Conservation (phyloP, 108 stramenopile genomes). For the Pseudonitzschia delicatissima region DNA sequence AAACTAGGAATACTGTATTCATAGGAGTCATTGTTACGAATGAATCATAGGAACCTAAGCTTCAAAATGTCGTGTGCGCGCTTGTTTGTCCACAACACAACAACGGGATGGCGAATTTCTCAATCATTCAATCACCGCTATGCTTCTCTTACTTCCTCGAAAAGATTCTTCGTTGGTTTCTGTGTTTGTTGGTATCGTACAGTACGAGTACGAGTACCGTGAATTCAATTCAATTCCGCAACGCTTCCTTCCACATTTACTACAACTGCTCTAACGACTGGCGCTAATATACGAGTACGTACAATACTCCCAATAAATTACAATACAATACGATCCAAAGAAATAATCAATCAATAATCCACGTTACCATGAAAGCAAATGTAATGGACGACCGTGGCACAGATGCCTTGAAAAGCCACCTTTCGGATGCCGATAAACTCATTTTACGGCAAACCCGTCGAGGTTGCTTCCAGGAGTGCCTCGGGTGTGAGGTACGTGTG, state of each 20-base stretch:
- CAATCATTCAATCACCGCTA: too few species aligned
- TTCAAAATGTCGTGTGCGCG: too few species aligned
- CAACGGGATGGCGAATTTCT: too few species aligned
- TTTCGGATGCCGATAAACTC: too few species aligned
- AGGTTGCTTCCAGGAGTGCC: too few species aligned
- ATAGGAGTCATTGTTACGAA: too few species aligned
- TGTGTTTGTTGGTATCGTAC: not conserved
- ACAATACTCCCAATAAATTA: not conserved
- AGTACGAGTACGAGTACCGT: not conserved
- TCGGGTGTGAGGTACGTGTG: too few species aligned
- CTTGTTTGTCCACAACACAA: too few species aligned
- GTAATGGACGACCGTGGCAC: constrained; percentile 50
- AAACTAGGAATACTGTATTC: too few species aligned
- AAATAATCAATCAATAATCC: not conserved
- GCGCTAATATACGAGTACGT: not conserved
- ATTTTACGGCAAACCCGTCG: too few species aligned
- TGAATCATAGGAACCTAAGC: too few species aligned
- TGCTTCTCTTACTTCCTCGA: too few species aligned
- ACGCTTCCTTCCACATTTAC: not conserved
- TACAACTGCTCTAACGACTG: not conserved
- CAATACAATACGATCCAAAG: not conserved
- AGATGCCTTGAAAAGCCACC: constrained; percentile 41
- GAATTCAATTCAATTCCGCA: not conserved
- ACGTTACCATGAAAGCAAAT: not conserved
- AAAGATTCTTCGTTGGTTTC: not conserved